These are phyloP conservation scores for Brassica incana DNA, from an alignment of 345 rosid species.

Conservation along the genomic window DNA sequence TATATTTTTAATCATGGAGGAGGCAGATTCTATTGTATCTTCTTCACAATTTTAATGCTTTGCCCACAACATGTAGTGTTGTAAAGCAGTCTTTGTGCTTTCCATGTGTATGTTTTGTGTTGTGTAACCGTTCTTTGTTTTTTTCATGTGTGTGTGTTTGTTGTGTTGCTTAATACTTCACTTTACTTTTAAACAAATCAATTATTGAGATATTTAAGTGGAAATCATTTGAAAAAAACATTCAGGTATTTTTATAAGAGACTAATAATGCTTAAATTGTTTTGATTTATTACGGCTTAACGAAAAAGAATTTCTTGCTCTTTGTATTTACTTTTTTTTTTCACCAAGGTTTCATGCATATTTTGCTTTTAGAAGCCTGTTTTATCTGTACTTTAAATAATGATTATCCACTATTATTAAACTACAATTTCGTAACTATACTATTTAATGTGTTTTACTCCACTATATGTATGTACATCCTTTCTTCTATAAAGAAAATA, in stretches of 20 bases:
- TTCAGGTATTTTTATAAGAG: background rate
- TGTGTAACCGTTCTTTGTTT: background rate
- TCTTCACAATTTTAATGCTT: constrained; percentile 28
- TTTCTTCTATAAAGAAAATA: too few species aligned
- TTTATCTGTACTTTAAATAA: background rate
- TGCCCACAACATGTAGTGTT: constrained; percentile 28
- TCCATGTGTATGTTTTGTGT: background rate
- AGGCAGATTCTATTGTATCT: constrained; percentile 26
- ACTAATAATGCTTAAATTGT: background rate
- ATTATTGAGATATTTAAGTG: background rate
- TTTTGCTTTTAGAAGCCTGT: background rate
- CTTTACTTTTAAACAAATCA: background rate
- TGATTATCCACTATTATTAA: background rate
- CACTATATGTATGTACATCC: too few species aligned
- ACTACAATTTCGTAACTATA: background rate
- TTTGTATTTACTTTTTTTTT: background rate
- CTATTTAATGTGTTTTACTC: too few species aligned
- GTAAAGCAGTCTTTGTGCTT: constrained; percentile 32
- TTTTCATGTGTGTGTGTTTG: background rate
- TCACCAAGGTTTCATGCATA: background rate
- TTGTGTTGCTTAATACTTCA: constrained; percentile 11
- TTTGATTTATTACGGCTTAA: background rate
- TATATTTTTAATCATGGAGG: background rate
- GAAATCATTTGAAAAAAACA: background rate
- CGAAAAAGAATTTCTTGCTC: background rate